Evolutionary conservation across 2,329 filamentous ascomycete genomes (phyloP).

Genomic region (Chaetomium globosum): DNA sequence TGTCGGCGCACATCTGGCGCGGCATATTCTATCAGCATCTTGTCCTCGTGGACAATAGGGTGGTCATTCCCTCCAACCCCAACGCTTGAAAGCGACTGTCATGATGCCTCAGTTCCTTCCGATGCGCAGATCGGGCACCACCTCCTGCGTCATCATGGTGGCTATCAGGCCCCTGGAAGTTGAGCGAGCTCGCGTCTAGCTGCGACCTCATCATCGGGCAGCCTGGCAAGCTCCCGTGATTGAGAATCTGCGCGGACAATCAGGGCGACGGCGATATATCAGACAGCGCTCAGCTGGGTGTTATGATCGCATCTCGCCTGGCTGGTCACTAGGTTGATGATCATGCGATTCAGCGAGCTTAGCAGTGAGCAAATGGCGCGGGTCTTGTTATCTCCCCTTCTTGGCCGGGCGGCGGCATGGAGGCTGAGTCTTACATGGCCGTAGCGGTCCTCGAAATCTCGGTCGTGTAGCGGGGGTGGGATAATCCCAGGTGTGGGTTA

Average conservation of each 20-base stretch:
- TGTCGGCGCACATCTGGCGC: slow-evolving; percentile 60
- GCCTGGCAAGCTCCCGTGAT: slow-evolving; percentile 40
- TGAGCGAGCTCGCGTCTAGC: slow-evolving; percentile 35
- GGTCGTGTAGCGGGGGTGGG: slow-evolving; percentile 5
- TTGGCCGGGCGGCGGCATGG: slow-evolving; percentile 18
- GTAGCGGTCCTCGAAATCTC: slow-evolving; percentile 2
- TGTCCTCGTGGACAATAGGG: slow-evolving; percentile 35
- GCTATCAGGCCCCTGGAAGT: slow-evolving; percentile 32
- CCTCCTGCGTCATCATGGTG: slow-evolving; percentile 19
- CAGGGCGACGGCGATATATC: slow-evolving; percentile 30
- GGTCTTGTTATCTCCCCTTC: slow-evolving; percentile 16
- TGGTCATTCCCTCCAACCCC: slow-evolving; percentile 27
- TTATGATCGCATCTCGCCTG: slow-evolving; percentile 30
- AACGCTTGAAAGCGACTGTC: slow-evolving; percentile 31
- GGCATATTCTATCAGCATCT: slow-evolving; percentile 39
- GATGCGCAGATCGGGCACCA: slow-evolving; percentile 24
- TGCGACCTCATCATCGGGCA: slow-evolving; percentile 30
- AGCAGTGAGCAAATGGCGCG: slow-evolving; percentile 36
- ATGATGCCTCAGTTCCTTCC: slow-evolving; percentile 36
- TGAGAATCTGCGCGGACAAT: slow-evolving; percentile 26
- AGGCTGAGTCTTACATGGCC: slow-evolving; percentile 10
- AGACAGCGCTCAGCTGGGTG: slow-evolving; percentile 33
- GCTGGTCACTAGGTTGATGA: slow-evolving; percentile 37
- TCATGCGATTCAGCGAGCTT: slow-evolving; percentile 34
- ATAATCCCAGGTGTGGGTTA: slow-evolving; percentile 3